Conservation (phyloP, 352 stramenopile species). For the Phytophthora syringae region DNA sequence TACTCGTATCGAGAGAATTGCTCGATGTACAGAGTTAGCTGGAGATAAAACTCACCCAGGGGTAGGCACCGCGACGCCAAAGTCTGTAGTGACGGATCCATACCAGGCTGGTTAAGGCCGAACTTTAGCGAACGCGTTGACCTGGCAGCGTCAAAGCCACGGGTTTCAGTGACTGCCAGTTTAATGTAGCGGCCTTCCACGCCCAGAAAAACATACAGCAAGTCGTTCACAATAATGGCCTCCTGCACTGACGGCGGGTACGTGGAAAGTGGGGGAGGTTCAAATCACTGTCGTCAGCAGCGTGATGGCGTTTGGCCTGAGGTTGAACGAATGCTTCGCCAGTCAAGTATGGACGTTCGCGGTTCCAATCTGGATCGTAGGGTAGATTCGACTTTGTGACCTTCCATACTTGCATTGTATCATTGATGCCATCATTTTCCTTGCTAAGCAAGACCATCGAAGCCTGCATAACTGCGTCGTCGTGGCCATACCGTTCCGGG, state of each 20-base stretch:
- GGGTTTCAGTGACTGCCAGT: conserved; percentile 57
- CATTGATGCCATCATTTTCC: conserved; percentile 55
- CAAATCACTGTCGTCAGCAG: conserved; percentile 44
- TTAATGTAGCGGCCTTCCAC: conserved; percentile 88
- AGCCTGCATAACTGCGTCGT: conserved; percentile 9
- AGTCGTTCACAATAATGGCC: conserved; percentile 82
- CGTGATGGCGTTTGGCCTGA: conserved; percentile 50
- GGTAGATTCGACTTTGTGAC: conserved; percentile 89
- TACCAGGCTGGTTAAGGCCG: conserved; percentile 68
- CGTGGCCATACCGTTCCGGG: conserved; percentile 21
- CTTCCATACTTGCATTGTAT: conserved; percentile 77
- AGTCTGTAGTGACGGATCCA: conserved; percentile 83
- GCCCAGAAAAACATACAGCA: conserved; percentile 82
- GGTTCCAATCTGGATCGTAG: conserved; percentile 87
- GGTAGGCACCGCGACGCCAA: conserved; percentile 71
- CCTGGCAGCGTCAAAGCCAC: conserved; percentile 34
- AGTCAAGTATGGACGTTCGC: conserved; percentile 81
- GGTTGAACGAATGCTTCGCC: conserved; percentile 65
- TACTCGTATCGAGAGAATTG: conserved; percentile 91
- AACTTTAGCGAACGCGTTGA: conserved; percentile 64
- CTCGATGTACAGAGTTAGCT: conserved; percentile 80
- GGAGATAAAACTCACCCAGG: conserved; percentile 83
- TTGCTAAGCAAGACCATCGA: conserved; percentile 51
- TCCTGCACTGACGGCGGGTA: conserved; percentile 83
- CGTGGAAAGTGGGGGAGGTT: conserved; percentile 75